Percentiles rank a stretch among this genome's conserved stretches.
These are phyloP conservation scores for Grifola frondosa DNA, from an alignment of 1,284 basidiomycete genomes.

Conservation along the genomic window DNA sequence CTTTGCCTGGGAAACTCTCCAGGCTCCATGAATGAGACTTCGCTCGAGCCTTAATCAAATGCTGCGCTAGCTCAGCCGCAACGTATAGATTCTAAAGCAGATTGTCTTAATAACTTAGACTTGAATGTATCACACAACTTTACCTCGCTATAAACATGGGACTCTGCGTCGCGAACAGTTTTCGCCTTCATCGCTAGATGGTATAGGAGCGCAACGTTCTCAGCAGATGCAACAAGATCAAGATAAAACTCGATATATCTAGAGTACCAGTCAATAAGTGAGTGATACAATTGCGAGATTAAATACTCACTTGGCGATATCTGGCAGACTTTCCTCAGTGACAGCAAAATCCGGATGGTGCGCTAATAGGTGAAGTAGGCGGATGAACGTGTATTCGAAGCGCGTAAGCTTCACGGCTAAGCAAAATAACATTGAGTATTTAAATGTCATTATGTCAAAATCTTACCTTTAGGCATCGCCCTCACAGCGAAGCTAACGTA, in stretches of 20 bases:
- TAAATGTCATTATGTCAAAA: neutral
- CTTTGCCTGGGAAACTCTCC: conserved; percentile 76
- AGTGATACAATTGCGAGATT: neutral
- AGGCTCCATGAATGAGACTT: conserved; percentile 74
- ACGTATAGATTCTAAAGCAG: conserved; percentile 77
- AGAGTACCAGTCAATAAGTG: conserved; percentile 1
- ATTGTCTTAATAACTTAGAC: neutral
- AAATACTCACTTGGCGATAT: conserved; percentile 64
- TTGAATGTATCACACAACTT: conserved; percentile 13
- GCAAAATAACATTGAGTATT: conserved; percentile 2
- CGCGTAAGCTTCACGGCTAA: conserved; percentile 61
- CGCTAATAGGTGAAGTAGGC: conserved; percentile 84
- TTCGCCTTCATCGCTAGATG: conserved; percentile 84
- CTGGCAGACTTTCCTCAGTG: conserved; percentile 61
- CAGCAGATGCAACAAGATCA: conserved; percentile 67
- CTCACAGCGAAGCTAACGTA: conserved; percentile 53
- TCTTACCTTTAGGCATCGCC: conserved; percentile 48
- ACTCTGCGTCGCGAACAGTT: conserved; percentile 78
- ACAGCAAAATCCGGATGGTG: conserved; percentile 91
- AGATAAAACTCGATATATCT: conserved; percentile 93
- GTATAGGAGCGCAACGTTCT: conserved; percentile 84
- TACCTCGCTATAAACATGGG: conserved; percentile 68
- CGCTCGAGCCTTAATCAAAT: conserved; percentile 76
- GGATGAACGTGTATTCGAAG: conserved; percentile 83
- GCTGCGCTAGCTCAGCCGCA: conserved; percentile 87